These are phyloP conservation scores for Datisca glomerata DNA, from an alignment of 306 rosid species.

Conservation along the genomic window DNA sequence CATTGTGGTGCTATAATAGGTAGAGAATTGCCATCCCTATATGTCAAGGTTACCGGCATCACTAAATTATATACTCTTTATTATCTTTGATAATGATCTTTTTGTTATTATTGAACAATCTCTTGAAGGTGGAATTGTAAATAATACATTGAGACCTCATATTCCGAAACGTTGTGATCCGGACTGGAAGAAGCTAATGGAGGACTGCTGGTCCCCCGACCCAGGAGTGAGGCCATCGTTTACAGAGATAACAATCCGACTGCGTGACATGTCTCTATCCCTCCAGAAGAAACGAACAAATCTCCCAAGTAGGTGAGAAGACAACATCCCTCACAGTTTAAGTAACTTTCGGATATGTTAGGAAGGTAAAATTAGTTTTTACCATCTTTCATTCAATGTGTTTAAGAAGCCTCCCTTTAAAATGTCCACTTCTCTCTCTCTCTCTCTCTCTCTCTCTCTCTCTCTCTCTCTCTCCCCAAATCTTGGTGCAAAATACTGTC, in stretches of 20 bases:
- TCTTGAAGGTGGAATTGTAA: conserved; percentile 76
- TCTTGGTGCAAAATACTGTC: too few species aligned
- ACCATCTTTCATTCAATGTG: too few species aligned
- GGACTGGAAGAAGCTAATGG: conserved; percentile 79
- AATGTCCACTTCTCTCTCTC: too few species aligned
- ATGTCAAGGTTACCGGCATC: too few species aligned
- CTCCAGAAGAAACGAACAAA: conserved; percentile 40
- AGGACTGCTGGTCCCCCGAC: conserved; percentile 81
- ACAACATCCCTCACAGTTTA: too few species aligned
- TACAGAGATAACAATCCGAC: conserved; percentile 56
- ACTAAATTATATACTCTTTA: too few species aligned
- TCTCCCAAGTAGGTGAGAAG: too few species aligned
- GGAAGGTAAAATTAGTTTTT: too few species aligned
- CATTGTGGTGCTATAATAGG: conserved; percentile 97
- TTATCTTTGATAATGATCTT: conserved; percentile 2
- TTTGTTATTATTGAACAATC: conserved; percentile 8
- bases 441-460: too few species aligned
- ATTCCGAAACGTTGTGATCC: conserved; percentile 81
- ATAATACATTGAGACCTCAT: conserved; percentile 69
- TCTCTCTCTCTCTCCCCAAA: too few species aligned
- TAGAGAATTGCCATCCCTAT: conserved; percentile 15
- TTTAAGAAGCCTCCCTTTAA: too few species aligned
- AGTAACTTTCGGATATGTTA: too few species aligned
- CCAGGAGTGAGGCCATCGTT: conserved; percentile 71
- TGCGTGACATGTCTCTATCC: conserved; percentile 53